These are phyloP conservation scores for Argentina anserina DNA, from an alignment of 306 rosid genomes.

Conservation along the genomic window DNA sequence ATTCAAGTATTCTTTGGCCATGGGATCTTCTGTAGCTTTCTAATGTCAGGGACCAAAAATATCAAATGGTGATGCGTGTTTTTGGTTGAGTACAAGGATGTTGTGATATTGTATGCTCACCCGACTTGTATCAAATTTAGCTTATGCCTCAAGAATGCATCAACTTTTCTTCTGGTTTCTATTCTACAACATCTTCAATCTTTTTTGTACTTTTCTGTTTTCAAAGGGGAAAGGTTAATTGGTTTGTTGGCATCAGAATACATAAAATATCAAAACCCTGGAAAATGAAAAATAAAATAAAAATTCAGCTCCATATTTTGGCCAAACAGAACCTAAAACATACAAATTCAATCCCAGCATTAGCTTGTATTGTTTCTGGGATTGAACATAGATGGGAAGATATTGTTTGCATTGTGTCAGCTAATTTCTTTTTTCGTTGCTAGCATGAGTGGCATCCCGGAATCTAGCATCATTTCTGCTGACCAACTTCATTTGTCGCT, in stretches of 20 bases:
- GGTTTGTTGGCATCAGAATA: background rate
- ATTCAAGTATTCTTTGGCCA: background rate
- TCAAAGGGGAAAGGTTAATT: background rate
- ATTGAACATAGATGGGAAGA: background rate
- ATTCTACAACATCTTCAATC: background rate
- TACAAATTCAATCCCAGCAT: background rate
- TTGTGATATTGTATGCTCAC: background rate
- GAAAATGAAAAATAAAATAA: background rate
- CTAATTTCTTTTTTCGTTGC: too few relatives aligned
- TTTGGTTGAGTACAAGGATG: background rate
- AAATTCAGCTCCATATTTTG: background rate
- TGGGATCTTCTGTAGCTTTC: background rate
- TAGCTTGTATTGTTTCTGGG: background rate
- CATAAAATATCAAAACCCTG: background rate
- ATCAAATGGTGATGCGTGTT: background rate
- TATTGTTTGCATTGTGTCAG: background rate
- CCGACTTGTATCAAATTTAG: background rate
- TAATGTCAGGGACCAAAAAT: background rate
- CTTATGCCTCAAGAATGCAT: background rate
- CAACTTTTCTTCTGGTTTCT: background rate
- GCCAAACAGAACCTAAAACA: background rate
- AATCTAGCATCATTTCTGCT: too few relatives aligned
- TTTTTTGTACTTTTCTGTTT: background rate
- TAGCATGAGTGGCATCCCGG: too few relatives aligned
- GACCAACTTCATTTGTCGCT: background rate